phyloP scores from a whole-genome alignment of 2,329 filamentous ascomycete genomes.

The Cucurbitaria berberidis region DNA sequence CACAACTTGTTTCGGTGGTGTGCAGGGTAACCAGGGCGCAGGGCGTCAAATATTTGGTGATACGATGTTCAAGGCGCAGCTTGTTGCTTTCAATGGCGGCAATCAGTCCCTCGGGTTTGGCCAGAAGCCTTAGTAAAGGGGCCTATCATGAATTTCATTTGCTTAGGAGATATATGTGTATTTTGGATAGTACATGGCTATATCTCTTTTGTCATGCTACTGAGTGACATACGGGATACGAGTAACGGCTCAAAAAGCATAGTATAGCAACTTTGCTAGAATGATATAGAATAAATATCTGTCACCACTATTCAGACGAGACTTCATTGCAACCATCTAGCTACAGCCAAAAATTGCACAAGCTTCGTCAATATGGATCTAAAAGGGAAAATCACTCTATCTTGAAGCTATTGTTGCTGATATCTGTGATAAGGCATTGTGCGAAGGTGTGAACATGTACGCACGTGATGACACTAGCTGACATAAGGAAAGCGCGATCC shows the following conservation, averaged over 20 bases:
- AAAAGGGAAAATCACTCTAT: neutral
- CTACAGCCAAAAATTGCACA: no score
- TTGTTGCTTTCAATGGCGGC: slow-evolving; percentile 65
- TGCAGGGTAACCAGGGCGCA: slow-evolving; percentile 63
- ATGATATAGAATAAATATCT: neutral
- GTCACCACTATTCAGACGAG: neutral
- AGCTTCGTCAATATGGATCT: no score
- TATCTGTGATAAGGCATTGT: neutral
- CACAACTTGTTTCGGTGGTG: slow-evolving; percentile 69
- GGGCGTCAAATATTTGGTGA: slow-evolving; percentile 69
- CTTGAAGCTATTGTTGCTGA: neutral
- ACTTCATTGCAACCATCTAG: no score
- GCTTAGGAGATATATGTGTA: neutral
- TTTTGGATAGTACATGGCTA: slow-evolving; percentile 15
- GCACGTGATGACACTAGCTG: slow-evolving; percentile 5
- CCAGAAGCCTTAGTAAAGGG: slow-evolving; percentile 28
- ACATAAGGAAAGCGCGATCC: slow-evolving; percentile 10
- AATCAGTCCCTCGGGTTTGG: slow-evolving; percentile 62
- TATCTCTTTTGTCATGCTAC: slow-evolving; percentile 8
- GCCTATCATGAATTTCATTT: neutral
- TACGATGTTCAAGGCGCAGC: slow-evolving; percentile 64
- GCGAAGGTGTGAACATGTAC: neutral
- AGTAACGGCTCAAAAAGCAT: neutral
- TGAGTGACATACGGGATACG: slow-evolving; percentile 5
- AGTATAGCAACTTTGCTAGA: neutral